These are phyloP conservation scores for Russula olivacea DNA, from an alignment of 768 basidiomycete species.

Conservation along the genomic window DNA sequence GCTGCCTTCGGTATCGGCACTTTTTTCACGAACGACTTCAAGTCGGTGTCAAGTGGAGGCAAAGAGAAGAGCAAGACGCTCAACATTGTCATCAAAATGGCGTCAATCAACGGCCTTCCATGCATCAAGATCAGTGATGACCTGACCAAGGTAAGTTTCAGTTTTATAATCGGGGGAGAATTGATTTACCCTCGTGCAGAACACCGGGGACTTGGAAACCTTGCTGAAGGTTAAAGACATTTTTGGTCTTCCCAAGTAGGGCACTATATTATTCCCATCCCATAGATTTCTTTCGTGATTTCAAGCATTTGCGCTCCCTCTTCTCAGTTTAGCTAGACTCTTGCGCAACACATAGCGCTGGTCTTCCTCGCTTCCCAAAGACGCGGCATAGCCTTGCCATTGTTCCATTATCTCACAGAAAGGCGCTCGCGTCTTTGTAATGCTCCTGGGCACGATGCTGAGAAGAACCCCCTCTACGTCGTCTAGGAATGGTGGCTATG, in stretches of 20 bases:
- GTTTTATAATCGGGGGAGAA: neutral
- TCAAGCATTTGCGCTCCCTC: constrained; percentile 1
- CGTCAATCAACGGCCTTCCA: constrained; percentile 60
- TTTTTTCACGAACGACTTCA: constrained; percentile 85
- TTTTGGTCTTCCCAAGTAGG: constrained; percentile 35
- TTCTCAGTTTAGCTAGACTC: neutral
- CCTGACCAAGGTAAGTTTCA: constrained; percentile 56
- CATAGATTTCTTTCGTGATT: neutral
- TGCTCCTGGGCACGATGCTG: neutral
- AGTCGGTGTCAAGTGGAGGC: constrained; percentile 37
- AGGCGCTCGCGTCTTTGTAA: neutral
- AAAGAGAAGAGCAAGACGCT: constrained; percentile 68
- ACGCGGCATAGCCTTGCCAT: neutral
- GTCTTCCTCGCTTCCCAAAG: neutral
- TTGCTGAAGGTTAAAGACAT: constrained; percentile 48
- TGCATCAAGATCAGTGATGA: constrained; percentile 97
- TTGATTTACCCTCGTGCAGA: constrained; percentile 29
- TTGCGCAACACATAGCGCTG: neutral
- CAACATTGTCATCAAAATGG: constrained; percentile 94
- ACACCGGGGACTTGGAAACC: constrained; percentile 47
- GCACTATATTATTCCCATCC: neutral
- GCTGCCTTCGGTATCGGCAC: constrained; percentile 95
- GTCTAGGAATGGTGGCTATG: neutral
- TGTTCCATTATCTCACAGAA: constrained; percentile 1
- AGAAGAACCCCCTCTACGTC: neutral